Evolutionary conservation across 75 land plant genomes (phyloP).

Genomic region (Sequoiadendron giganteum): DNA sequence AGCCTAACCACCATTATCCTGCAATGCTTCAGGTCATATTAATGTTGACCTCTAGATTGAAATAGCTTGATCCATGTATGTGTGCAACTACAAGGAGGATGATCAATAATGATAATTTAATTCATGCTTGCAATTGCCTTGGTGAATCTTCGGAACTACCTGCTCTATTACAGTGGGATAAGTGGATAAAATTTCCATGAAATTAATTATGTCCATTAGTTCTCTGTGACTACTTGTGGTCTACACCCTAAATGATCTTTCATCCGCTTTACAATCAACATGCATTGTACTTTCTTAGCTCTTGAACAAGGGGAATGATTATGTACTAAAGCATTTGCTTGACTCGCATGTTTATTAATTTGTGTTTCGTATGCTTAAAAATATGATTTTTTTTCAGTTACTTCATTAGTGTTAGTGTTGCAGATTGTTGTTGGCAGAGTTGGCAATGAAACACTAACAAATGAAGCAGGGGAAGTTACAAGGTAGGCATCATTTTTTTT

Average conservation of each 20-base stretch:
- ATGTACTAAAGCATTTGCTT: neutral
- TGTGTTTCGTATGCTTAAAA: neutral
- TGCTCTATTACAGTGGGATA: neutral
- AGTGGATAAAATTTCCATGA: neutral
- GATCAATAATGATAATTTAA: neutral
- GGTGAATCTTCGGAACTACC: neutral
- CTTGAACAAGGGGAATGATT: neutral
- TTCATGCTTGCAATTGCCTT: neutral
- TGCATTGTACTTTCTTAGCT: neutral
- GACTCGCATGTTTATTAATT: neutral
- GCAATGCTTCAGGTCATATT: neutral
- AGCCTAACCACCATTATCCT: neutral
- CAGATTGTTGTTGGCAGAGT: slow-evolving; percentile 96
- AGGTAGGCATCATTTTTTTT: slow-evolving; percentile 40
- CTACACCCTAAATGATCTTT: neutral
- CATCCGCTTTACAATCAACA: neutral
- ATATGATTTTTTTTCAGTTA: neutral
- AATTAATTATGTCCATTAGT: neutral
- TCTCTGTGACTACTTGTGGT: neutral
- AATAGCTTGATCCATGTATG: neutral
- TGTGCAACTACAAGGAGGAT: neutral
- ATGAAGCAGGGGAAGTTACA: slow-evolving; percentile 98
- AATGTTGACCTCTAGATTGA: neutral
- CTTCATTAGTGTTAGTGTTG: neutral
- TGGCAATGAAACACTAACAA: slow-evolving; percentile 92